Conservation (phyloP, 345 rosid genomes). For the Eucalyptus curtisii region DNA sequence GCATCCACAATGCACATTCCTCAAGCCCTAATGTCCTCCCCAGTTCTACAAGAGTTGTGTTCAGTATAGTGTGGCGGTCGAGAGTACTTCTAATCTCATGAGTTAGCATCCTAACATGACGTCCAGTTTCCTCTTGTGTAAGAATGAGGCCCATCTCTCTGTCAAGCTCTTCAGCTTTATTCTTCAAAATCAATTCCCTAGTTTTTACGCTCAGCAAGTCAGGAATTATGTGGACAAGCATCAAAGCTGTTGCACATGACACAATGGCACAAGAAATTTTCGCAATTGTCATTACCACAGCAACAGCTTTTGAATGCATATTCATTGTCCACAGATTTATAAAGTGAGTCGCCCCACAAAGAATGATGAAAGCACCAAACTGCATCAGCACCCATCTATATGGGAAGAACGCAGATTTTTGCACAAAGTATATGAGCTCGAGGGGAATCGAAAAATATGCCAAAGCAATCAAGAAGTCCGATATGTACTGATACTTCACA, state of each 20-base stretch:
- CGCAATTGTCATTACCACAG: constrained; percentile 69
- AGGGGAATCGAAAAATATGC: constrained; percentile 94
- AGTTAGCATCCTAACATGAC: constrained; percentile 94
- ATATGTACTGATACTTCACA: constrained; percentile 84
- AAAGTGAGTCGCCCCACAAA: constrained; percentile 93
- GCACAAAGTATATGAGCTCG: constrained; percentile 82
- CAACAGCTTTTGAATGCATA: constrained; percentile 75
- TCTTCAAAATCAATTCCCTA: constrained; percentile 70
- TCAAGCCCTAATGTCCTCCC: constrained; percentile 74
- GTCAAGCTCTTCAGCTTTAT: constrained; percentile 79
- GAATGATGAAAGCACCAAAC: constrained; percentile 89
- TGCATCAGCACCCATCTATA: constrained; percentile 97
- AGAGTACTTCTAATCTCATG: constrained; percentile 93
- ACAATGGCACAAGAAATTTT: constrained; percentile 83
- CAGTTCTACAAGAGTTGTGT: constrained; percentile 86
- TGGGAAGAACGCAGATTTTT: constrained; percentile 83
- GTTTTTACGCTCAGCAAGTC: constrained; percentile 77
- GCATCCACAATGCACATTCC: constrained; percentile 98
- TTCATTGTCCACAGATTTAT: constrained; percentile 80
- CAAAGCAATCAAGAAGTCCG: constrained; percentile 73
- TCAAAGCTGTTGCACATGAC: constrained; percentile 82
- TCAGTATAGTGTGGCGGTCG: constrained; percentile 70
- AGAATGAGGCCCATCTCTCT: constrained; percentile 87
- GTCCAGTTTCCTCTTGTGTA: constrained; percentile 85
- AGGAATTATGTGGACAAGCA: constrained; percentile 87